Conservation (phyloP, 495 filamentous ascomycete genomes). For the Aspergillus saccharolyticus region DNA sequence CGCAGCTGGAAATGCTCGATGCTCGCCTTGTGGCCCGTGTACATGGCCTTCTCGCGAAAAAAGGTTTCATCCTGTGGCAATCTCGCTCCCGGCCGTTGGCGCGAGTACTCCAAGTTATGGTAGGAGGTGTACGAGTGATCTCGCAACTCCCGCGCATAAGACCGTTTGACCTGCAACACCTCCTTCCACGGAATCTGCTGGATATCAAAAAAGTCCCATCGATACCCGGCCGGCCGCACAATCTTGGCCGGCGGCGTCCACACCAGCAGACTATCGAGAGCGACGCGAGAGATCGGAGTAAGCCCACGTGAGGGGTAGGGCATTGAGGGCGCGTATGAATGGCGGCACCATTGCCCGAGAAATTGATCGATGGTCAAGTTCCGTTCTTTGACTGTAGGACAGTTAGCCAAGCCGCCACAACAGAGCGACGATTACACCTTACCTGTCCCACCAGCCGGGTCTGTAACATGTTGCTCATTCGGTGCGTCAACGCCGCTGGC, state of each 20-base stretch:
- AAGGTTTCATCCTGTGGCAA: slow-evolving; percentile 38
- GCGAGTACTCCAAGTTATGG: slow-evolving; percentile 36
- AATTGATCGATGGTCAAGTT: slow-evolving; percentile 44
- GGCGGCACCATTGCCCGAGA: slow-evolving; percentile 36
- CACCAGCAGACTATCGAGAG: slow-evolving; percentile 27
- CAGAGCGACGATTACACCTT: slow-evolving; percentile 9
- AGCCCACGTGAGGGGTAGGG: slow-evolving; percentile 5
- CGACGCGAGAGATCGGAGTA: slow-evolving; percentile 23
- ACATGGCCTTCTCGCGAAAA: slow-evolving; percentile 69
- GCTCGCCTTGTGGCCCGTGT: slow-evolving; percentile 56
- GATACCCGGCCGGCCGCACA: slow-evolving; percentile 39
- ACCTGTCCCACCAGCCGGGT: slow-evolving; percentile 34
- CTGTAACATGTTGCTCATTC: slow-evolving; percentile 22
- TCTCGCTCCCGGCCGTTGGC: slow-evolving; percentile 19
- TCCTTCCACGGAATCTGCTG: slow-evolving; percentile 75
- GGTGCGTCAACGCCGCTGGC: slow-evolving; percentile 11
- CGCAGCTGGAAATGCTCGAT: slow-evolving; percentile 87
- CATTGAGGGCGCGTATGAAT: slow-evolving; percentile 20
- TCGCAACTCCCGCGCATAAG: slow-evolving; percentile 55
- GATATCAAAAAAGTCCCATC: slow-evolving; percentile 59
- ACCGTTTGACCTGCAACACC: slow-evolving; percentile 55
- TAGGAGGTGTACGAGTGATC: slow-evolving; percentile 44
- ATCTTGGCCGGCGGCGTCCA: slow-evolving; percentile 41
- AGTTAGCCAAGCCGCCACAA: slow-evolving; percentile 9
- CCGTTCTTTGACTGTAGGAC: slow-evolving; percentile 33